Percentiles rank a stretch among this genome's conserved stretches.
These are phyloP conservation scores for Ganoderma sp. DNA, from an alignment of 1,284 basidiomycete species.

Conservation along the genomic window DNA sequence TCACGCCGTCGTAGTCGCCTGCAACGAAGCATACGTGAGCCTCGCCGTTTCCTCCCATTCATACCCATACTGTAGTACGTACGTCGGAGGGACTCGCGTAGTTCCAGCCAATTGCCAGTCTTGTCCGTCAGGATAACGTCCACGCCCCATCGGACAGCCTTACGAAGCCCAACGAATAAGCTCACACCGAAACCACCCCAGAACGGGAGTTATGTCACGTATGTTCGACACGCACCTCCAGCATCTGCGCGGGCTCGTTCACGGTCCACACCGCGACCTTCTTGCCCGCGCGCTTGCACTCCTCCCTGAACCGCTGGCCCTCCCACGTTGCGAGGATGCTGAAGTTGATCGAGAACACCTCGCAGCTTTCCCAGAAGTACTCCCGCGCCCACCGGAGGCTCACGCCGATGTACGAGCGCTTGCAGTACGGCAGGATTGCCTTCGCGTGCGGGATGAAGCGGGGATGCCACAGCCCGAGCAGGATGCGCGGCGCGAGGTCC, in stretches of 20 bases:
- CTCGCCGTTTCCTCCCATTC: background rate
- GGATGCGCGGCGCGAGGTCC: conserved; percentile 85
- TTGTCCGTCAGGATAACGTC: conserved; percentile 90
- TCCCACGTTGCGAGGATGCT: conserved; percentile 75
- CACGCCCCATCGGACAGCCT: conserved; percentile 91
- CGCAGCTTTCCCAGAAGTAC: conserved; percentile 92
- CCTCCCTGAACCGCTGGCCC: conserved; percentile 75
- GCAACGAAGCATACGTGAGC: conserved; percentile 20
- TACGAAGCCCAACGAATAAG: conserved; percentile 19
- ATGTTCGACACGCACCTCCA: conserved; percentile 65
- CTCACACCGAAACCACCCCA: conserved; percentile 7
- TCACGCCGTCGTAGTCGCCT: conserved; percentile 74
- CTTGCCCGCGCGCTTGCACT: conserved; percentile 85
- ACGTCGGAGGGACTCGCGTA: conserved; percentile 74
- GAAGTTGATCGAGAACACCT: conserved; percentile 91
- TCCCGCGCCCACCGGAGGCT: conserved; percentile 72
- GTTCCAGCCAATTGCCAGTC: conserved; percentile 77
- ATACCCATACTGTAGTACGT: conserved; percentile 34
- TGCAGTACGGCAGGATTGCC: conserved; percentile 79
- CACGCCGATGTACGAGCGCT: conserved; percentile 85
- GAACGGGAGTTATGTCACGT: background rate
- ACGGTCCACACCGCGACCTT: conserved; percentile 96
- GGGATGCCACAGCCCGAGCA: conserved; percentile 94
- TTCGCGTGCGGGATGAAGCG: conserved; percentile 85
- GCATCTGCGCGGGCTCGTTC: conserved; percentile 91